phyloP scores from a whole-genome alignment of 805 yeast genomes.

The Metschnikowia cubensis region DNA sequence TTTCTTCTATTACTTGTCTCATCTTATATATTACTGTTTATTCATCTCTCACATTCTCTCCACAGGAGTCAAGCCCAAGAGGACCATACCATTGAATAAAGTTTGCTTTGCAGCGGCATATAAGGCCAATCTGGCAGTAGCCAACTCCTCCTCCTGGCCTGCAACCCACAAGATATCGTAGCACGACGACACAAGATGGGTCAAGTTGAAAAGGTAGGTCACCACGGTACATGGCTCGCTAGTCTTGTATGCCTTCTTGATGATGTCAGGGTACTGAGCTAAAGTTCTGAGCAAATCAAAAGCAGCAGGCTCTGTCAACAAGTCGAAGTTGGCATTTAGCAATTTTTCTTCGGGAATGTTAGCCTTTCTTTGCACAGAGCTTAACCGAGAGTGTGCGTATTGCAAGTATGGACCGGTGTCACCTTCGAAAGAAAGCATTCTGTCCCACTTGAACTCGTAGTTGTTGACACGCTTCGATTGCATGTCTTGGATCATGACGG shows the following conservation, averaged over 20 bases:
- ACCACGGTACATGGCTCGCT: slow-evolving; percentile 92
- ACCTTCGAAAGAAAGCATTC: slow-evolving; percentile 98
- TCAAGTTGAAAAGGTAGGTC: slow-evolving; percentile 84
- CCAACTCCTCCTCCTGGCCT: slow-evolving; percentile 84
- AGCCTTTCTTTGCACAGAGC: slow-evolving; percentile 90
- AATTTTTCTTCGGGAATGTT: slow-evolving; percentile 39
- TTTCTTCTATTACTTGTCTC: neutral
- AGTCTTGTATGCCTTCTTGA: slow-evolving; percentile 77
- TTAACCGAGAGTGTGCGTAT: slow-evolving; percentile 95
- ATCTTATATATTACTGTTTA: neutral
- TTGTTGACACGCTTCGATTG: slow-evolving; percentile 94
- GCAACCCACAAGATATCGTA: slow-evolving; percentile 96
- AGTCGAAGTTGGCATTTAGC: slow-evolving; percentile 50
- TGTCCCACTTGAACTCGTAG: slow-evolving; percentile 94
- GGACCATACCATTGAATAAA: slow-evolving; percentile 79
- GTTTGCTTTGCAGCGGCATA: slow-evolving; percentile 89
- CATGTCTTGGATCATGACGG: slow-evolving; percentile 99
- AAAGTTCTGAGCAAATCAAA: slow-evolving; percentile 67
- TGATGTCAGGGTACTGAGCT: slow-evolving; percentile 87
- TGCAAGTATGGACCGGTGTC: slow-evolving; percentile 99
- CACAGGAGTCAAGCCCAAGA: slow-evolving; percentile 95
- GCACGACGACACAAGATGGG: slow-evolving; percentile 94
- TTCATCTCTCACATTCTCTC: slow-evolving; percentile 74
- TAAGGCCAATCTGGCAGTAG: slow-evolving; percentile 87
- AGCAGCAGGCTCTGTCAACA: slow-evolving; percentile 70